Evolutionary conservation across 78 protist genomes (phyloP).

Genomic region (Mantamonas sphyraenae): DNA sequence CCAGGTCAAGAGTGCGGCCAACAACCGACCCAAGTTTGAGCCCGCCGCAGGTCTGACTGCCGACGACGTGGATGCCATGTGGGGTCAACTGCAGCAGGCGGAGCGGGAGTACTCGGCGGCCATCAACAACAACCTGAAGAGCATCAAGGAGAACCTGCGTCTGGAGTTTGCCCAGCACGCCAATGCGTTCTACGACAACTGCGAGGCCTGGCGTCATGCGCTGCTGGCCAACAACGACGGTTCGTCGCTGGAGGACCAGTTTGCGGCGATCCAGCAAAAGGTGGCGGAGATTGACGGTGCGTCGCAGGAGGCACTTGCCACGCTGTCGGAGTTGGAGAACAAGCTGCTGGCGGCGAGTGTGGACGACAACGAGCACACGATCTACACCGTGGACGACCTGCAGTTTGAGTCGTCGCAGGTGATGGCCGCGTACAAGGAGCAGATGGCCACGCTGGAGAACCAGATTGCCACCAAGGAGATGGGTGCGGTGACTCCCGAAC

Average conservation of each 20-base stretch:
- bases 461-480: neutral
- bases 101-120: slow-evolving; percentile 16
- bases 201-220: too few relatives aligned
- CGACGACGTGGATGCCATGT: slow-evolving; percentile 9
- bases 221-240: too few relatives aligned
- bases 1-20: slow-evolving; percentile 12
- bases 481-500: slow-evolving; percentile 18
- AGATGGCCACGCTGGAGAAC: neutral
- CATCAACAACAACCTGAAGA: too few relatives aligned
- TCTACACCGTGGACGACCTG: slow-evolving; percentile 19
- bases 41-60: slow-evolving; percentile 13
- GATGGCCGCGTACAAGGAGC: slow-evolving; percentile 1
- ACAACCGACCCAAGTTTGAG: slow-evolving; percentile 14
- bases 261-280: neutral
- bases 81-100: slow-evolving; percentile 15
- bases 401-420: slow-evolving; percentile 13
- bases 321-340: neutral
- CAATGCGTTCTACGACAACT: too few relatives aligned
- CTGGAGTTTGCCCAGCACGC: slow-evolving; percentile 27
- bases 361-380: slow-evolving; percentile 21
- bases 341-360: slow-evolving; percentile 1
- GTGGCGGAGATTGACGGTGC: neutral
- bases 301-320: neutral
- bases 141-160: neutral
- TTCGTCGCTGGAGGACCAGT: slow-evolving; percentile 2